Base-by-base conservation (phyloP, 306 rosid species). In the Cajanus cajan region DNA sequence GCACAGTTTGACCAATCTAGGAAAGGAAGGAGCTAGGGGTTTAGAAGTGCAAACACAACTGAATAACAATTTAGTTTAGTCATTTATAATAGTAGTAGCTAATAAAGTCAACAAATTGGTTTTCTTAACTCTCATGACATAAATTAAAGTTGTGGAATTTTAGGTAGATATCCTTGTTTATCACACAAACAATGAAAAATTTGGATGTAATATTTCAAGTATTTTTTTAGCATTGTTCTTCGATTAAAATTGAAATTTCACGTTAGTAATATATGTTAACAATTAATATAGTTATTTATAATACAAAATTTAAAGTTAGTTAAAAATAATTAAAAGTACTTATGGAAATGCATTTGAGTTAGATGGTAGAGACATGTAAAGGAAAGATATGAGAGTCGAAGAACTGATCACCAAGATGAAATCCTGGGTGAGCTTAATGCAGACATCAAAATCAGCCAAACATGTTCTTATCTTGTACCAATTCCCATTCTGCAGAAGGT, bases 391-490 rank as follows among this genome's bases (percentile, higher is more conserved):
- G 84, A 50, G 94, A 90, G 45, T 8, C 47, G 85, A 88, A 82
- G 76, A 90, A 93, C 76, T 89, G 96, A 44, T 89, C 88, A 40
- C 90, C 80, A 12, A 19, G 62, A 89, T 4, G 43, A 80, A 93
- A 34, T 85, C 51, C 80, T 81, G 85, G 11, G 72, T 84, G 37
- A 93, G 88, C 58, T 69, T 67, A 11, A 67, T 47, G 66, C 96
- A 93, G 10, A 84, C 80, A 70, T 89, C 44, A 14, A 92, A 93
- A 7, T 85, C 88, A 25, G 93, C 87, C 87, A 93, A 84, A 69
- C 96, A 93, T 13, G 88, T 58, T 58, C 81, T 76, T 24, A 90
- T 88, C 72, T 82, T 93, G 8, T 16, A 40, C 98, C 98, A 89
- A n/a, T n/a, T n/a, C n/a, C n/a, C n/a, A n/a, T n/a, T n/a, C n/a